Base-by-base conservation (phyloP, 805 yeast species). In the Candida endomychidarum region DNA sequence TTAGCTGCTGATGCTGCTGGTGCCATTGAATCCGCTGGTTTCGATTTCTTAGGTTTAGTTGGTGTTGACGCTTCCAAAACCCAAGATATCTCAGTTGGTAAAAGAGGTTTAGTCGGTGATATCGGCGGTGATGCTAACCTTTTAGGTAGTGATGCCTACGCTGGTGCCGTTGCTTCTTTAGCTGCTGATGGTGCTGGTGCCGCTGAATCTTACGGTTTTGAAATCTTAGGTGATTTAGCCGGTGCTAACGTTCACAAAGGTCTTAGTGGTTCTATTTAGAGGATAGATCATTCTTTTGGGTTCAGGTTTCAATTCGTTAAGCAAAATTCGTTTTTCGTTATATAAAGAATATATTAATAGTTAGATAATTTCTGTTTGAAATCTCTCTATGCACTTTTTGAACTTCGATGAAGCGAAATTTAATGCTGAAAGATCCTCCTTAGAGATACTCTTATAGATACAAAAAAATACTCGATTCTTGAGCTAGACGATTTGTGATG, bases 21-120 rank as follows among this genome's bases (percentile, higher is more conserved):
- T 45, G n/a, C n/a, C n/a, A n/a, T n/a, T n/a, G 45, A 24, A 25
- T 48, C 42, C 19, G 49, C 42, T 16, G 50, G 23, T n/a, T 52
- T 30, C 29, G 46, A 40, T 20, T 32, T 53, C 33, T 34, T 34
- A 14, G 53, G 54, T 38, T 51, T 32, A 21, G 19, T 19, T 14
- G 26, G 26, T 12, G 26, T 4, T 5, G 23, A 24, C 12, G 20
- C 21, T 12, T 12, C 8, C n/a, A 11, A 18, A 8, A 14, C 12
- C 5, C 17, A 12, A 12, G 7, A 23, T 35, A 41, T 33, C 15
- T 31, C 46, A 3, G 37, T 43, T 38, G 28, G 31, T 20, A 38
- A 35, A 32, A 39, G 38, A 33, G 24, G 14, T 25, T 22, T 42
- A 32, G 34, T 27, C 17, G 47, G 18, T 3, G 16, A 9, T 32